Conservation (phyloP, 2,329 filamentous ascomycete species). For the Claviceps paspali region DNA sequence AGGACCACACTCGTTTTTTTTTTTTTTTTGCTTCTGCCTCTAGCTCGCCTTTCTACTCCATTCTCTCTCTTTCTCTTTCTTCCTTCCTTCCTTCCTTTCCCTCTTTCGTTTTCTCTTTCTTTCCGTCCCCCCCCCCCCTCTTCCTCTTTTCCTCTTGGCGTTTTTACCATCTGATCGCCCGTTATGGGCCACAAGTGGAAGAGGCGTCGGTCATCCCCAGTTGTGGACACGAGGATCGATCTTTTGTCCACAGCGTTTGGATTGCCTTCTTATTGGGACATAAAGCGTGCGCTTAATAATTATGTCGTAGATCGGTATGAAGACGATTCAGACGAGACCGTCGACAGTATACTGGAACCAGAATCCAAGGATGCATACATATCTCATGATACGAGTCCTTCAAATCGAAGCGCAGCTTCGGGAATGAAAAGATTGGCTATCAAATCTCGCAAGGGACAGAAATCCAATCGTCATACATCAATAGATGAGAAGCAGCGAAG, state of each 20-base stretch:
- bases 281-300: constrained; percentile 1
- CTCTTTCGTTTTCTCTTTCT: not conserved
- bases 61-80: too few relatives aligned
- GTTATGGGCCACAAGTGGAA: constrained; percentile 10
- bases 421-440: not conserved
- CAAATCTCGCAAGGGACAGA: constrained; percentile 1
- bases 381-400: not conserved
- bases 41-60: too few relatives aligned
- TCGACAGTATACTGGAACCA: not conserved
- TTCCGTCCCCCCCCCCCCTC: too few relatives aligned
- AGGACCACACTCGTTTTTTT: not conserved
- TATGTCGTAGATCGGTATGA: not conserved
- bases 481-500: not conserved
- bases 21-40: not conserved
- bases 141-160: not conserved
- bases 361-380: not conserved
- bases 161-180: not conserved
- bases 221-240: constrained; percentile 10
- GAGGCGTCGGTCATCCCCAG: not conserved
- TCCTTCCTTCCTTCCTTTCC: not conserved
- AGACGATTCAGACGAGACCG: constrained; percentile 1
- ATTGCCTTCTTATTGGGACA: constrained; percentile 10
- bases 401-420: not conserved
- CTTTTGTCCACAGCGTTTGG: constrained; percentile 15
- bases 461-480: not conserved